Conservation (phyloP, 345 rosid genomes). For the Noccaea caerulescens region DNA sequence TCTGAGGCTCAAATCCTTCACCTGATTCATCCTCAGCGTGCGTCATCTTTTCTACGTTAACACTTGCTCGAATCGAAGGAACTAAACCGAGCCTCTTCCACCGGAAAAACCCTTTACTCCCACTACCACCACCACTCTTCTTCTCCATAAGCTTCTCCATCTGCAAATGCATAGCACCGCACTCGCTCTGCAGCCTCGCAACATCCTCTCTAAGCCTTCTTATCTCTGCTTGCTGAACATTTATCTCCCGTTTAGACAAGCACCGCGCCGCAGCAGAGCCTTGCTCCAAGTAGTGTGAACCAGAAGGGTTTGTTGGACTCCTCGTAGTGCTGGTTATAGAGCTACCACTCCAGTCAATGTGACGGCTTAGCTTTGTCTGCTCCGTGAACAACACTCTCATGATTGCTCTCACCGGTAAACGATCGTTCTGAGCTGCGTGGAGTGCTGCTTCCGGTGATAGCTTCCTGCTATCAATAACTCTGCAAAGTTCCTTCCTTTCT, state of each 20-base stretch:
- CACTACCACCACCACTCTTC: conserved; percentile 66
- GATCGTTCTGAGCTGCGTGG: conserved; percentile 86
- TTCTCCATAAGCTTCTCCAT: conserved; percentile 73
- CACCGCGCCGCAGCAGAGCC: conserved; percentile 52
- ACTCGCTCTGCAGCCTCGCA: conserved; percentile 66
- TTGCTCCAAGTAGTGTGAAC: conserved; percentile 47
- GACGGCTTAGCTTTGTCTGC: conserved; percentile 65
- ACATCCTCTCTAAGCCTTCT: conserved; percentile 72
- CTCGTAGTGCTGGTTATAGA: conserved; percentile 57
- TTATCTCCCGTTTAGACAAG: conserved; percentile 70
- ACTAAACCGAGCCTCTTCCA: conserved; percentile 76
- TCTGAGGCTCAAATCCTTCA: conserved; percentile 54
- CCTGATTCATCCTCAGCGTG: conserved; percentile 43
- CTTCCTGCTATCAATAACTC: conserved; percentile 73
- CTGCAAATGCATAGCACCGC: conserved; percentile 67
- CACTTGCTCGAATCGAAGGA: conserved; percentile 51
- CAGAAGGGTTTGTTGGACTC: conserved; percentile 55
- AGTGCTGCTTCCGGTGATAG: conserved; percentile 81
- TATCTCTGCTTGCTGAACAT: conserved; percentile 66
- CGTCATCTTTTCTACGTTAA: conserved; percentile 47
- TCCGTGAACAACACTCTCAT: conserved; percentile 82
- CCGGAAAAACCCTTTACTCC: conserved; percentile 76
- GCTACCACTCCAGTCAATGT: conserved; percentile 71
- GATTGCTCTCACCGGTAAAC: conserved; percentile 79
- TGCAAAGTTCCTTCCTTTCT: conserved; percentile 74